Base-by-base conservation (phyloP, 75 land plant species). In the Isoetes taiwanensis region DNA sequence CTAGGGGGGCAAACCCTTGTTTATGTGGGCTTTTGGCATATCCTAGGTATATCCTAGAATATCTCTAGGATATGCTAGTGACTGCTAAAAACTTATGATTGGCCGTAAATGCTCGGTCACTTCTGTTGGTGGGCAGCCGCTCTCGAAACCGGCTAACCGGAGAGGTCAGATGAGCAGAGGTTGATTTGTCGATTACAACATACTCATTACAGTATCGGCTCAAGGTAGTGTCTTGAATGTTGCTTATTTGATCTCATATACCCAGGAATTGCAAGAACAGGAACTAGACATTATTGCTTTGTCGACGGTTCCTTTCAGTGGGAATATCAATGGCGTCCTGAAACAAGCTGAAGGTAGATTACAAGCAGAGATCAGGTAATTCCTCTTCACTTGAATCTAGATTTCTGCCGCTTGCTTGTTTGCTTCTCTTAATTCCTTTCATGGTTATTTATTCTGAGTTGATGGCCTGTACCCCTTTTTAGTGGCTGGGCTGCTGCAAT, bases 401-500 rank as follows among this genome's bases (percentile, higher is more conserved):
- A 25, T 24, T 6, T 17, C 33, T 57, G 4, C 12, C 55, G 3
- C 4, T 5, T 19, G 27, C 10, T 5, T 20, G 6, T 20, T 9
- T 31, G 57, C 2, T 32, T 23, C 30, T 16, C 16, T n/a, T 39
- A 38, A 14, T 24, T 24, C 26, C 2, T 46, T 25, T 14, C 26
- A 8, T 28, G 23, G 52, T 2, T 2, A 54, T 34, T 19, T 54
- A 54, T 19, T n/a, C 17, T 12, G 20, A 34, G 21, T 31, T 33
- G 17, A 29, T 10, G 8, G 20, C 33, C 3, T 21, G 17, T 12
- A 29, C 30, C 6, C 32, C 2, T 12, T 0, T 54, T 46, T 57
- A 94, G 99, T 64, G 82, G 87, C 0, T 82, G 84, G 81, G 72
- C 99, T 59, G 81, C 80, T 26, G 90, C 99, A 42, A 59, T 89